These are phyloP conservation scores for Podaxis sp. DNA, from an alignment of 768 basidiomycete species.

Conservation along the genomic window DNA sequence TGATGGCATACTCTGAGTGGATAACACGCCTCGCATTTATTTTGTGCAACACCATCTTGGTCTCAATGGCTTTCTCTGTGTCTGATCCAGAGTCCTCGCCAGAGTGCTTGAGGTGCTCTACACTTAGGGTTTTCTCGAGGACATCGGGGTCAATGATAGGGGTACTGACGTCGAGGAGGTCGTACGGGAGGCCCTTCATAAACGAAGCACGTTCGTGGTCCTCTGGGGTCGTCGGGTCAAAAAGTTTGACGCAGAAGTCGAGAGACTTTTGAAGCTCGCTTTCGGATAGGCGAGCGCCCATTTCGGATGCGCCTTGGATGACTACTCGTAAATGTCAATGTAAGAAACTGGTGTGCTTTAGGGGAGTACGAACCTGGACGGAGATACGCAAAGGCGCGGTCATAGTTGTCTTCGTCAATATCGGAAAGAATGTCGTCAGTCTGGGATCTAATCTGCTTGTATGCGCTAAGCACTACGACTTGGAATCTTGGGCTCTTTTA, in stretches of 20 bases:
- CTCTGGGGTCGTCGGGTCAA: conserved; percentile 67
- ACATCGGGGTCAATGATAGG: conserved; percentile 47
- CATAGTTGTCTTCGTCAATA: conserved; percentile 68
- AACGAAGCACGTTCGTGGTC: conserved; percentile 45
- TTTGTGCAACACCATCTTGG: conserved; percentile 59
- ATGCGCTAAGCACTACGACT: conserved; percentile 70
- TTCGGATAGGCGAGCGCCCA: conserved; percentile 71
- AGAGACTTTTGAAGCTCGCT: conserved; percentile 72
- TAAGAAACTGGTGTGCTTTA: background rate
- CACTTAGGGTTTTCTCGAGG: conserved; percentile 31
- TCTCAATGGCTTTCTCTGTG: conserved; percentile 38
- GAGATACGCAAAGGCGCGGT: conserved; percentile 63
- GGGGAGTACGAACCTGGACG: conserved; percentile 47
- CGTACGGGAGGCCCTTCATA: conserved; percentile 28
- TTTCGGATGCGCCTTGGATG: conserved; percentile 78
- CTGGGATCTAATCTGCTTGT: conserved; percentile 70
- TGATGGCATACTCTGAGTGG: conserved; percentile 65
- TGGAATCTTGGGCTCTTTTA: conserved; percentile 46
- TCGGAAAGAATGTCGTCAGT: conserved; percentile 55
- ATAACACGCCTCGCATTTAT: conserved; percentile 71
- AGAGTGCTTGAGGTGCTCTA: conserved; percentile 25
- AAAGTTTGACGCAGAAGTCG: conserved; percentile 75
- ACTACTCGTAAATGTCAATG: conserved; percentile 39
- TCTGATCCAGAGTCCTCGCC: conserved; percentile 29
- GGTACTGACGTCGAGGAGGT: conserved; percentile 52